These are phyloP conservation scores for Leptomonas seymouri DNA, from an alignment of 208 protist species.

Conservation along the genomic window DNA sequence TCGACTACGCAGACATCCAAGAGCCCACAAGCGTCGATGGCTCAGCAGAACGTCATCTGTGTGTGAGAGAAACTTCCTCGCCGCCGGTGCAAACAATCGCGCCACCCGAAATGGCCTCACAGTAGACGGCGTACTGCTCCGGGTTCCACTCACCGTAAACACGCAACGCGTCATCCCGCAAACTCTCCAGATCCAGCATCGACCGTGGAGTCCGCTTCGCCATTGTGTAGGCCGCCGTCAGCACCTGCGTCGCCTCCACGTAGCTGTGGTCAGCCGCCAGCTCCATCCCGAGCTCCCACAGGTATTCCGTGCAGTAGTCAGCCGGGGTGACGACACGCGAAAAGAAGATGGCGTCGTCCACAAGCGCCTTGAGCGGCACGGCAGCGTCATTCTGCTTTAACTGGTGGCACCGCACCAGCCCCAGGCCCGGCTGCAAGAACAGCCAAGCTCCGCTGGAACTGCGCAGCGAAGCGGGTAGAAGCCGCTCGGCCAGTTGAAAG, in stretches of 20 bases:
- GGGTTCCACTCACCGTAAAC: constrained; percentile 69
- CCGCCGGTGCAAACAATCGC: background rate
- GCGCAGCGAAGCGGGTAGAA: constrained; percentile 44
- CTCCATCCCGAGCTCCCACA: constrained; percentile 83
- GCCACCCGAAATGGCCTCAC: constrained; percentile 28
- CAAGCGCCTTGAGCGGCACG: constrained; percentile 39
- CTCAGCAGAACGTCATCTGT: too few relatives aligned
- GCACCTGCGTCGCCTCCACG: constrained; percentile 42
- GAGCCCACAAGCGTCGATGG: too few relatives aligned
- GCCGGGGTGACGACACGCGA: constrained; percentile 42
- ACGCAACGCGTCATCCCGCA: constrained; percentile 46
- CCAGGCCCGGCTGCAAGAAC: constrained; percentile 65
- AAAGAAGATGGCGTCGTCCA: constrained; percentile 54
- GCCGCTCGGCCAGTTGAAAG: constrained; percentile 48
- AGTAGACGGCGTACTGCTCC: constrained; percentile 60
- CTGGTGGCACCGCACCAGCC: constrained; percentile 60
- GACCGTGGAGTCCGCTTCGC: constrained; percentile 38
- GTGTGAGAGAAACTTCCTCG: background rate
- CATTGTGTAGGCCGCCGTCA: constrained; percentile 50
- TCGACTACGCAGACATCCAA: too few relatives aligned
- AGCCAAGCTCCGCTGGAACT: constrained; percentile 52
- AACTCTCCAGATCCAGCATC: constrained; percentile 38
- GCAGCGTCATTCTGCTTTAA: constrained; percentile 7
- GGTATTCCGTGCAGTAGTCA: constrained; percentile 71
- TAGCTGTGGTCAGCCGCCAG: constrained; percentile 47